Percentiles rank a stretch among this genome's conserved stretches.
Evolutionary conservation across 352 stramenopile genomes (phyloP).

Genomic region (Pythium folliculosum): DNA sequence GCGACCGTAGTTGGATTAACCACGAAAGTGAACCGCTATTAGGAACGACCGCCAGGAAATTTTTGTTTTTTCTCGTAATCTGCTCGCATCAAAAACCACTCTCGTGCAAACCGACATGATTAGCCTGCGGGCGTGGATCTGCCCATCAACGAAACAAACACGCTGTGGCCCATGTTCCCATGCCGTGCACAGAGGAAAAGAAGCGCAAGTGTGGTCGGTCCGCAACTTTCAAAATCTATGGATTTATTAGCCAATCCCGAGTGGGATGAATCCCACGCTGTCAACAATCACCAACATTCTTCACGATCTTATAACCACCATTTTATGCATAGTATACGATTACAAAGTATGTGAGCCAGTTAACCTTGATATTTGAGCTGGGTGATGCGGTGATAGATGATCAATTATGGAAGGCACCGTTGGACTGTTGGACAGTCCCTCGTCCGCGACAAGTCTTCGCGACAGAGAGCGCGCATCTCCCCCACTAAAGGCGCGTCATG

Average conservation of each 20-base stretch:
- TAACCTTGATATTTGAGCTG: too few relatives aligned
- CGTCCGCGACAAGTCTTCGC: slow-evolving; percentile 18
- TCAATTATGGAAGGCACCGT: slow-evolving; percentile 20
- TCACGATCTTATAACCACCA: not conserved
- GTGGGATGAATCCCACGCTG: not conserved
- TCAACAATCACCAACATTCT: slow-evolving; percentile 5
- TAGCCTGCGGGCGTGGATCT: not conserved
- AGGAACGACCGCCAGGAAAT: too few relatives aligned
- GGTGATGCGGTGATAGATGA: slow-evolving; percentile 23
- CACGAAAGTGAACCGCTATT: too few relatives aligned
- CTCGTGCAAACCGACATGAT: not conserved
- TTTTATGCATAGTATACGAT: not conserved
- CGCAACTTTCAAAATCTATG: not conserved
- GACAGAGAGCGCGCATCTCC: slow-evolving; percentile 7
- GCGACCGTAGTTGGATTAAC: too few relatives aligned
- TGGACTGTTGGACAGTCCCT: slow-evolving; percentile 18
- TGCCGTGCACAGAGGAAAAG: not conserved
- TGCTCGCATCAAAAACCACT: not conserved
- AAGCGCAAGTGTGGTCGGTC: not conserved
- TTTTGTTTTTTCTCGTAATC: not conserved
- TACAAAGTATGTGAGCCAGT: too few relatives aligned
- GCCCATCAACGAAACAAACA: slow-evolving; percentile 3
- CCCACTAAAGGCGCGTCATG: not conserved
- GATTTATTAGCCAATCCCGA: not conserved
- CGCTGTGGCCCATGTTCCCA: not conserved